Base-by-base conservation (phyloP, 148 eudicot species). In the Diospyros kaki region DNA sequence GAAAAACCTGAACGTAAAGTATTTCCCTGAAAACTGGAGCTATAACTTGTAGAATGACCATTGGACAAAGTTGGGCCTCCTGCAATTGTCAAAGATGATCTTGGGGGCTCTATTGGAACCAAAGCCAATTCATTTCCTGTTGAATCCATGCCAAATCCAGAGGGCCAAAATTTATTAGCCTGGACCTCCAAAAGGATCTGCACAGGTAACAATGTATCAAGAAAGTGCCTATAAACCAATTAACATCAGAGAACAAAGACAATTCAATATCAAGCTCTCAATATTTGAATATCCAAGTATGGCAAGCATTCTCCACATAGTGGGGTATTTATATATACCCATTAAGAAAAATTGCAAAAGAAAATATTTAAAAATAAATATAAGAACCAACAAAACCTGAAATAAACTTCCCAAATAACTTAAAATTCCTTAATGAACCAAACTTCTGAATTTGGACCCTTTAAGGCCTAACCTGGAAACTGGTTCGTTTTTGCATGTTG, bases 51-150 rank as follows among this genome's bases (percentile, higher is more conserved):
- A 64, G 93, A 83, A 79, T 80, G 69, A 52, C 97, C 99, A 87
- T 91, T 96, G 12, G 98, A 84, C 79, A 87, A 64, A 73, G 89
- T 62, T 82, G 98, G 99, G 11, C 99, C 99, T 17, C 99, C 98
- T 72, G 94, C 99, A 83, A 95, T 95, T 43, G 98, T 86, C 59
- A 86, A 73, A 70, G 91, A 66, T 74, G 98, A 93, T 79, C 93
- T 90, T 40, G 84, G 15, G 56, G 99, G 98, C 82, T 95, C 99
- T 59, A 87, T 83, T 66, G 94, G 91, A 79, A 93, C 97, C 89
- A 93, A 79, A 67, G 98, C 94, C 60, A 96, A 78, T 68, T 88
- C 91, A 75, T 93, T 89, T 65, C 93, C 93, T 41, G 89, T 81
- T 76, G 91, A 86, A 77, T 80, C 89, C 81, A 64, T 78, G 77